Conservation (phyloP, 768 basidiomycete species). For the Suillus luteus region DNA sequence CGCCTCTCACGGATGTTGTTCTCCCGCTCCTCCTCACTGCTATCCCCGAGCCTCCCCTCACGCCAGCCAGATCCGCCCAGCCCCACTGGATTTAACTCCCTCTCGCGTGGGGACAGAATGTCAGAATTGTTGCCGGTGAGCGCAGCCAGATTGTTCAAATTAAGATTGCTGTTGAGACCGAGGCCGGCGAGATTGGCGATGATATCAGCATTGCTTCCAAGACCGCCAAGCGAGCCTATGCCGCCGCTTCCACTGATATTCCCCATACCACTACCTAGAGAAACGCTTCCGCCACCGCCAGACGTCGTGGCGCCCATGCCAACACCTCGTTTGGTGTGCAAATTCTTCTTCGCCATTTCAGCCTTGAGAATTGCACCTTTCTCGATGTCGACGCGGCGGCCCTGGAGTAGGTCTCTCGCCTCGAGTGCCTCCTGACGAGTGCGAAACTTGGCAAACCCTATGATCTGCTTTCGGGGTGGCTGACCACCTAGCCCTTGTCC, state of each 20-base stretch:
- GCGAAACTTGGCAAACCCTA: conserved; percentile 96
- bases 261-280: conserved; percentile 29
- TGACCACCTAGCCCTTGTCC: conserved; percentile 28
- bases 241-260: conserved; percentile 29
- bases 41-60: conserved; percentile 37
- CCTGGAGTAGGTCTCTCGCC: conserved; percentile 87
- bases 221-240: conserved; percentile 27
- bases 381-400: conserved; percentile 88
- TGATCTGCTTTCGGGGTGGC: conserved; percentile 90
- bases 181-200: conserved; percentile 33
- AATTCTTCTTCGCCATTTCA: conserved; percentile 99
- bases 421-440: conserved; percentile 84
- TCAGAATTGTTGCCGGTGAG: conserved; percentile 31
- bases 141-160: conserved; percentile 28
- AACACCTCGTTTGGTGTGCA: conserved; percentile 92
- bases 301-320: conserved; percentile 53
- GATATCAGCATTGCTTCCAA: conserved; percentile 31
- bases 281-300: conserved; percentile 29
- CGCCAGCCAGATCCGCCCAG: conserved; percentile 43
- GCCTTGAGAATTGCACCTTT: conserved; percentile 93
- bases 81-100: conserved; percentile 42
- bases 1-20: conserved; percentile 46
- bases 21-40: conserved; percentile 40
- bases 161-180: conserved; percentile 30
- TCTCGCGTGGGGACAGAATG: conserved; percentile 43